Evolutionary conservation across 352 stramenopile genomes (phyloP).

Genomic region (Phytophthora boehmeriae): DNA sequence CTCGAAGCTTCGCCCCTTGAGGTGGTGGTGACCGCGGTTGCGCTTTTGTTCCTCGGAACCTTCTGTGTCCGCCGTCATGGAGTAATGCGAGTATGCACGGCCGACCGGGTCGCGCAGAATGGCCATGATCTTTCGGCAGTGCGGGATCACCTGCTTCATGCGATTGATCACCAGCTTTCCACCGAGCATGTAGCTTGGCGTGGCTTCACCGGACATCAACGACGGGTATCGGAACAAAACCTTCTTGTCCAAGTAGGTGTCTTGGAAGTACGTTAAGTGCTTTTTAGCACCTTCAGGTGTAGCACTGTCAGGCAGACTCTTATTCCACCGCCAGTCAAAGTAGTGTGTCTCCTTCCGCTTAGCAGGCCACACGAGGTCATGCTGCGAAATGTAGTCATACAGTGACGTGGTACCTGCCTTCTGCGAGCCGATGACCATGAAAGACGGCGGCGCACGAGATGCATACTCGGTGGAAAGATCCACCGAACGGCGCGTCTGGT

Average conservation of each 20-base stretch:
- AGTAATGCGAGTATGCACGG: slow-evolving; percentile 90
- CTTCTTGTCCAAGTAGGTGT: slow-evolving; percentile 87
- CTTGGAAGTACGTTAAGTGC: slow-evolving; percentile 73
- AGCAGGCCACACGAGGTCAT: slow-evolving; percentile 93
- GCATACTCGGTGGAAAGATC: slow-evolving; percentile 90
- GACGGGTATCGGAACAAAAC: slow-evolving; percentile 87
- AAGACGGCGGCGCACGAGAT: slow-evolving; percentile 85
- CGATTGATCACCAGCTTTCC: slow-evolving; percentile 73
- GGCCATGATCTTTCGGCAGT: slow-evolving; percentile 85
- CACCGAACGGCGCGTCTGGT: slow-evolving; percentile 96
- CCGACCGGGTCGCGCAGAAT: slow-evolving; percentile 86
- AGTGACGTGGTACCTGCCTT: slow-evolving; percentile 97
- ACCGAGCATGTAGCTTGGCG: slow-evolving; percentile 91
- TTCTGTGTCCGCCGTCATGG: slow-evolving; percentile 82
- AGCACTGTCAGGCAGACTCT: slow-evolving; percentile 53
- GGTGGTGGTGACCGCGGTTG: slow-evolving; percentile 78
- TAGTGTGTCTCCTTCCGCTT: slow-evolving; percentile 97
- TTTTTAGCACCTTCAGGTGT: slow-evolving; percentile 58
- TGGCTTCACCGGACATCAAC: slow-evolving; percentile 93
- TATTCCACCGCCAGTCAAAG: slow-evolving; percentile 98
- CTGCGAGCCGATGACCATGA: slow-evolving; percentile 95
- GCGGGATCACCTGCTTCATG: slow-evolving; percentile 77
- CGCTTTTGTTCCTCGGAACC: slow-evolving; percentile 78
- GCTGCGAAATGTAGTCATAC: slow-evolving; percentile 98
- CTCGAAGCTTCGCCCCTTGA: slow-evolving; percentile 70